Evolutionary conservation across 2,329 filamentous ascomycete genomes (phyloP).

Genomic region (Blumeriella jaapii): DNA sequence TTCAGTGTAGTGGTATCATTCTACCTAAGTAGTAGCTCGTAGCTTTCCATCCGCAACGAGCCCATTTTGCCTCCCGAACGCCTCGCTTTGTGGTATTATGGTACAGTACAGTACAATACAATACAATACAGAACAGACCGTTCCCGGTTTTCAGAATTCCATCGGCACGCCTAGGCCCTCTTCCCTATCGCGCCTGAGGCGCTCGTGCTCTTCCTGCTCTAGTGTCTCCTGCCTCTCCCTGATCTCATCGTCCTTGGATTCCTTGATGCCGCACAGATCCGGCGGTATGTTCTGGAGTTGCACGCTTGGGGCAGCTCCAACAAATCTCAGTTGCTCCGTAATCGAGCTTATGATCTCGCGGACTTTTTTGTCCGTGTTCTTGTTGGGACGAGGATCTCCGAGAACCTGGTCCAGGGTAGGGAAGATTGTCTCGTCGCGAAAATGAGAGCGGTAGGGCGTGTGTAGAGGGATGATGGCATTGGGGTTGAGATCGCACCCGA

Average conservation of each 20-base stretch:
- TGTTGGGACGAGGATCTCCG: conserved; percentile 57
- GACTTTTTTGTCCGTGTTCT: conserved; percentile 67
- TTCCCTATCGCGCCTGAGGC: conserved; percentile 40
- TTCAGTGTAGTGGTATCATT: too few species aligned
- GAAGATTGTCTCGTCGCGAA: conserved; percentile 77
- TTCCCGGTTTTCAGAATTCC: conserved; percentile 30
- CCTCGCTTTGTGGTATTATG: not conserved
- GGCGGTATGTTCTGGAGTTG: conserved; percentile 73
- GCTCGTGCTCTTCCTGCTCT: conserved; percentile 39
- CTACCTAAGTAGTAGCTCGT: too few species aligned
- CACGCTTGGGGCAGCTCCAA: conserved; percentile 75
- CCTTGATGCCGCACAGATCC: conserved; percentile 56
- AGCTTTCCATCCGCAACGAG: too few species aligned
- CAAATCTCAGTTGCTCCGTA: conserved; percentile 75
- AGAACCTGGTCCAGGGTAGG: conserved; percentile 68
- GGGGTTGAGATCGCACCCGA: conserved; percentile 61
- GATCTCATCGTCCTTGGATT: conserved; percentile 56
- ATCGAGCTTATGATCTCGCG: conserved; percentile 67
- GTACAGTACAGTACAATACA: too few species aligned
- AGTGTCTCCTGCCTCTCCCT: conserved; percentile 55
- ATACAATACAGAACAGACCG: too few species aligned
- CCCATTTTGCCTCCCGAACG: not conserved
- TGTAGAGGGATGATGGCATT: conserved; percentile 63
- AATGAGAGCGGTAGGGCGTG: conserved; percentile 78
- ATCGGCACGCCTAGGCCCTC: conserved; percentile 45